phyloP scores from a whole-genome alignment of 2,329 filamentous ascomycete species.

The Ceratocystis eucalypticola region DNA sequence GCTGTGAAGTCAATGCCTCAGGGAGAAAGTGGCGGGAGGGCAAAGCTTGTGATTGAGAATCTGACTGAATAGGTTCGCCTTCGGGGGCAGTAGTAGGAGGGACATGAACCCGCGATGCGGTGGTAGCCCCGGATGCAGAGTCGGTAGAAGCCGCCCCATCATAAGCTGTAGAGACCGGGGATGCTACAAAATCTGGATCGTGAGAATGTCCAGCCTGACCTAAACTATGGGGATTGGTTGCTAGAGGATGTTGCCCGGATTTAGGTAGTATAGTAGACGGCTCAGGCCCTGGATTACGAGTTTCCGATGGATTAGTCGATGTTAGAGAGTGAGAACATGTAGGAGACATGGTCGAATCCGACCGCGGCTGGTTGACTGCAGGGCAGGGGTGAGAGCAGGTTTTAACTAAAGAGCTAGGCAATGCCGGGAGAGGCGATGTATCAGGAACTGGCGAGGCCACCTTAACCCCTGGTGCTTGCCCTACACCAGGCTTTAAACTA shows the following conservation, averaged over 20 bases:
- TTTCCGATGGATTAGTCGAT: not conserved
- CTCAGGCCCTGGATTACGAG: not conserved
- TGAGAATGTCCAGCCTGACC: not conserved
- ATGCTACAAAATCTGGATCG: not conserved
- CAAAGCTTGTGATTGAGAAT: not conserved
- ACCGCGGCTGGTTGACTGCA: not conserved
- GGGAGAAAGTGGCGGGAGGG: not conserved
- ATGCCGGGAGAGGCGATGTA: not conserved
- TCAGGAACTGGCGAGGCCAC: not conserved
- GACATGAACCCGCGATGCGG: not conserved
- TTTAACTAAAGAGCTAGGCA: not conserved
- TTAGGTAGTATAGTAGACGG: not conserved
- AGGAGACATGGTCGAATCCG: not conserved
- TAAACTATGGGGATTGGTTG: not conserved
- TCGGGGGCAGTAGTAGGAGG: slow-evolving; percentile 11
- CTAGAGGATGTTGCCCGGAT: not conserved
- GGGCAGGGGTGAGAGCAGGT: not conserved
- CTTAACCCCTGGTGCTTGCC: slow-evolving; percentile 18
- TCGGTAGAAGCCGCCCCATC: not conserved
- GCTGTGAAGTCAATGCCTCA: not conserved
- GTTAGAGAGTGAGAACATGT: not conserved
- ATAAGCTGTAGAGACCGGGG: not conserved
- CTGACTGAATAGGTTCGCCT: not conserved
- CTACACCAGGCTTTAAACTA: slow-evolving; percentile 22
- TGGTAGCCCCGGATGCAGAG: not conserved